These are phyloP conservation scores for Mycena olivaceomarginata DNA, from an alignment of 768 basidiomycete genomes.

Conservation along the genomic window DNA sequence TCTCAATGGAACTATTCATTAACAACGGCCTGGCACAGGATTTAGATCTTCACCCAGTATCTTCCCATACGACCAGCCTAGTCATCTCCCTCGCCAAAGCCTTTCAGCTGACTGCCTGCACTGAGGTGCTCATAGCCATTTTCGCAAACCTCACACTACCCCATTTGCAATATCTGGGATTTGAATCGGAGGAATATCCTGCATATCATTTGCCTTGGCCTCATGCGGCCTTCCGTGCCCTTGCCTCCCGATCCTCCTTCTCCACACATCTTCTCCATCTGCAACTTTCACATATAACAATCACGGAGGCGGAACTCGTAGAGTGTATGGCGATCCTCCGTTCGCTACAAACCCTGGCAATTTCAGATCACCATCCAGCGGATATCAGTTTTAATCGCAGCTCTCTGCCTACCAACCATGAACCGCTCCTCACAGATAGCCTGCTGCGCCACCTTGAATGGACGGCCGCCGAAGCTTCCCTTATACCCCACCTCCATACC, in stretches of 20 bases:
- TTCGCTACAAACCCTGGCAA: not conserved
- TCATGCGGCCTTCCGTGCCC: not conserved
- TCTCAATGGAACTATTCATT: no score
- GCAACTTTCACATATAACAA: not conserved
- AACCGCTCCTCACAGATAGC: not conserved
- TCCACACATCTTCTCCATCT: not conserved
- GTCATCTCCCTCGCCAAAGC: no score
- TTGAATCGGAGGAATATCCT: not conserved
- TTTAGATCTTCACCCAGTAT: no score
- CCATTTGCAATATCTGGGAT: not conserved
- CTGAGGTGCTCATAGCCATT: no score
- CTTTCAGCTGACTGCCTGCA: no score
- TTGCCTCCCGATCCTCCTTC: conserved; percentile 3
- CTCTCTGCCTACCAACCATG: no score
- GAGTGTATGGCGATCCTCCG: not conserved
- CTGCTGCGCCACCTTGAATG: not conserved
- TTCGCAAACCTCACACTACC: not conserved
- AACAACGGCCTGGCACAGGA: no score
- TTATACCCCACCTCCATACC: not conserved
- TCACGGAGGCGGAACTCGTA: conserved; percentile 9
- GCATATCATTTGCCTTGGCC: not conserved
- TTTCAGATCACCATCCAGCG: not conserved
- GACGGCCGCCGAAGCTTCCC: not conserved
- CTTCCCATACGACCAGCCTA: no score
- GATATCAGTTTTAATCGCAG: no score